Evolutionary conservation across 73 alveolate genomes (phyloP), one percentile per base, ranked within the genome.

Genomic region (Blepharisma stoltei): DNA sequence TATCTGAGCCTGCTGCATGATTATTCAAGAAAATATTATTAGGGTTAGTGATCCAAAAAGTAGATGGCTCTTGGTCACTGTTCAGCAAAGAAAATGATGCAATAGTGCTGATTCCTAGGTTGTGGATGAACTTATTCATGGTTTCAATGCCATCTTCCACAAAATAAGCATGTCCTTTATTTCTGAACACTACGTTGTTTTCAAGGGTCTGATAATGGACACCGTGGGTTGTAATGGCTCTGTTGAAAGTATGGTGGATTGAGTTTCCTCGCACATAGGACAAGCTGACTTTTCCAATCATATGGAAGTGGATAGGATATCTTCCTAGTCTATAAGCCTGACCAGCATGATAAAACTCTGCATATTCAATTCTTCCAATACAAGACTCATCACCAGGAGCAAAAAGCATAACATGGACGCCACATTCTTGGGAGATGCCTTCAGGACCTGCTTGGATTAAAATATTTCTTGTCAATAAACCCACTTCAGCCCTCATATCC

Each of bases 401-500:
- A 70, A 83, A 93, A 11, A 87, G 76, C 92, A 92, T 83, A n/a
- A 89, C 69, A 50, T 89, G 93, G 68, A 90, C 93, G 18, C 98
- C 98, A 75, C 83, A 83, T 70, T 84, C 48, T 23, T 45, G 54
- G 6, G 45, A 78, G 18, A 73, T 18, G 37, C 92, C 86, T n/a
- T 75, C 88, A 69, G 85, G 82, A 48, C 78, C 95, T 18, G 97
- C 97, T 82, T 86, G 79, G 55, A 68, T 87, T 54, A 71, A 78
- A 11, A 93, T 70, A 81, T 93, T 93, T 78, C 98, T 85, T 2
- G 96, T 78, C 43, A 90, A 55, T 6, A 83, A 81, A 18, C 95
- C 98, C 14, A 90, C 98, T 86, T 93, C 98, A 7, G 95, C 93
- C 65, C 93, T 83, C 93, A 93, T 87, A 54, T 81, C 91, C 38